phyloP scores from a whole-genome alignment of 164 flowering plant genomes.

The Santalum album region DNA sequence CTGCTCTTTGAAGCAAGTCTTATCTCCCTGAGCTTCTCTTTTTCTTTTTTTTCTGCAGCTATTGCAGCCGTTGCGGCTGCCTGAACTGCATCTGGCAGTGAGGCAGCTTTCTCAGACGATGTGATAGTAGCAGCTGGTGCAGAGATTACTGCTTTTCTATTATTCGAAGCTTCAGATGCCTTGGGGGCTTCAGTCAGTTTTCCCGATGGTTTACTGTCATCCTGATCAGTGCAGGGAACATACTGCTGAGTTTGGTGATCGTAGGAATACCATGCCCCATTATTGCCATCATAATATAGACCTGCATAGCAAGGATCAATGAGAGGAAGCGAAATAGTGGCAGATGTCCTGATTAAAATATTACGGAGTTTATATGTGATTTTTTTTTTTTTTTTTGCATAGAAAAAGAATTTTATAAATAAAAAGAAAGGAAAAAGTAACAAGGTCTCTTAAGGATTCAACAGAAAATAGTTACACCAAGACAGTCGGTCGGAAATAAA shows the following conservation, averaged over 20 bases:
- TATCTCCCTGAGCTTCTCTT: slow-evolving; percentile 84
- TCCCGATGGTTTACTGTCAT: slow-evolving; percentile 41
- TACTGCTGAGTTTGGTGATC: slow-evolving; percentile 87
- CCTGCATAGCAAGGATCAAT: slow-evolving; percentile 37
- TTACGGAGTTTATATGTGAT: too few species aligned
- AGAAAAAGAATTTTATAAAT: too few species aligned
- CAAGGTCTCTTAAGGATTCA: too few species aligned
- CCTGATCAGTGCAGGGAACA: slow-evolving; percentile 67
- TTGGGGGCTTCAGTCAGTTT: slow-evolving; percentile 48
- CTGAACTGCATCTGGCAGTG: slow-evolving; percentile 94
- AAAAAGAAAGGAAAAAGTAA: too few species aligned
- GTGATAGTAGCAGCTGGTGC: slow-evolving; percentile 86
- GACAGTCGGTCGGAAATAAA: too few species aligned
- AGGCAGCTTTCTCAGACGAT: slow-evolving; percentile 58
- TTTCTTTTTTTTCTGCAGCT: slow-evolving; percentile 98
- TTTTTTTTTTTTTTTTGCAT: too few species aligned
- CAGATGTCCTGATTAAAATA: too few species aligned
- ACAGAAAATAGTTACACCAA: too few species aligned
- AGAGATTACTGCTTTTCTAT: slow-evolving; percentile 77
- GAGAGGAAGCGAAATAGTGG: too few species aligned
- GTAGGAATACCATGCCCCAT: slow-evolving; percentile 83
- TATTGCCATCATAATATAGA: slow-evolving; percentile 91
- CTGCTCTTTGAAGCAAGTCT: slow-evolving; percentile 88
- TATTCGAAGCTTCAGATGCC: slow-evolving; percentile 45
- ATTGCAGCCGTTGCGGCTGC: slow-evolving; percentile 95